phyloP scores from a whole-genome alignment of 257 asterid genomes.

The Jasminum sambac region DNA sequence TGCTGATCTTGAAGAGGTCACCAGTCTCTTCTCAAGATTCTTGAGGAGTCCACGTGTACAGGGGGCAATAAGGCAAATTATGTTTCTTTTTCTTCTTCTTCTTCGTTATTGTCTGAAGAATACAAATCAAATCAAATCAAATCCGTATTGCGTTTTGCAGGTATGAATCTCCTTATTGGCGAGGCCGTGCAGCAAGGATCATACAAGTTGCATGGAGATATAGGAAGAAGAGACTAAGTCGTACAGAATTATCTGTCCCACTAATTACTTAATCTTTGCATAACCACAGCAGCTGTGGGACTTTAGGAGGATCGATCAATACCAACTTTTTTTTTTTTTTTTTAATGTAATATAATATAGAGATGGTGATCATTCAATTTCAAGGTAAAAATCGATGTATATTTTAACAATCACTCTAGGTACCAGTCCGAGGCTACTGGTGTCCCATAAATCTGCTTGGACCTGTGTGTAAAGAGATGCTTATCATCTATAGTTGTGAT shows the following conservation, averaged over 20 bases:
- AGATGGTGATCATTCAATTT: too few relatives aligned
- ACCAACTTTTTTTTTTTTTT: background rate
- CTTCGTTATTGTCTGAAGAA: background rate
- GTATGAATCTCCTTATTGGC: constrained; percentile 82
- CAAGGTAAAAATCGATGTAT: too few relatives aligned
- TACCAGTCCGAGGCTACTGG: too few relatives aligned
- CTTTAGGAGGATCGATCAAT: too few relatives aligned
- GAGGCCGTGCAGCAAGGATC: constrained; percentile 62
- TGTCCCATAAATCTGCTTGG: too few relatives aligned
- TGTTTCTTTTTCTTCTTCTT: background rate
- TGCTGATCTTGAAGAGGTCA: constrained; percentile 87
- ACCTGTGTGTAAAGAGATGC: too few relatives aligned
- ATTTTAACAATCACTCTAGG: too few relatives aligned
- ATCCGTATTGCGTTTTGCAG: constrained; percentile 46
- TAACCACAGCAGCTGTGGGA: too few relatives aligned
- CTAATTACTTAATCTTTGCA: background rate
- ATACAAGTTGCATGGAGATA: constrained; percentile 89
- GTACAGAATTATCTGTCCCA: constrained; percentile 43
- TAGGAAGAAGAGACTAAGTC: constrained; percentile 61
- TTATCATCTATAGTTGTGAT: too few relatives aligned
- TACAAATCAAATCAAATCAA: too few relatives aligned
- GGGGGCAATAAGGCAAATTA: constrained; percentile 77
- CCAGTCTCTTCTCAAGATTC: constrained; percentile 71
- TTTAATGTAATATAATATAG: too few relatives aligned
- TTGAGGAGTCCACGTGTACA: constrained; percentile 77